Evolutionary conservation across 768 basidiomycete species (phyloP), one percentile per base, ranked within the genome.

Genomic region (Boletus sp.): DNA sequence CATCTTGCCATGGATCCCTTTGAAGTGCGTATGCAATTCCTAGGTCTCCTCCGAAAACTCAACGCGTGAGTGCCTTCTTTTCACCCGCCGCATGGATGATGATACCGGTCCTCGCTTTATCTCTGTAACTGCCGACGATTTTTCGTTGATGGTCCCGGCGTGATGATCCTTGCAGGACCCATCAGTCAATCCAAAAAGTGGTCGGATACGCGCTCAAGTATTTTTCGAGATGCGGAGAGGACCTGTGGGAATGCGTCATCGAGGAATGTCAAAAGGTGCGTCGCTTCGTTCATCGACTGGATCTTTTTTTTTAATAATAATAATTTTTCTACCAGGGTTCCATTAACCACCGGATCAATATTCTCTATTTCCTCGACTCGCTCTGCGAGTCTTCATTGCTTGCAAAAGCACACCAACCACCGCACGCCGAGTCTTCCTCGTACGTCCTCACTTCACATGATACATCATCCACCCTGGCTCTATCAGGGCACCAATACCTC

Each of bases 271-370:
- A 89, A 68, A 95, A 93, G 80, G 93, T 88, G 53, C 4, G 23
- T 23, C n/a, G n/a, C n/a, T 23, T 23, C 23, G 29, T 34, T 43
- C 34, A 5, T 38, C 43, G 45, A 34, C 19, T 25, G 19, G 23
- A 14, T 2, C 10, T 23, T 23, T 23, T 23, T 23, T 23, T 23
- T 23, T 2, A 23, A 23, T n/a, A n/a, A n/a, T n/a, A n/a, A n/a
- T 23, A 2, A 23, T 4, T 7, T 34, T 7, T 25, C 34, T 35
- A 13, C 25, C 33, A 90, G 90, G 92, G 89, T 47, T 85, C 88
- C 0, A 83, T 96, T 19, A 95, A 97, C 69, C 83, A 88, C 30
- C 79, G 92, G n/a, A 95, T 98, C 62, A 97, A 97, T 70, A 87
- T 96, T 55, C 75, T 97, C 0, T 93, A 96, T 69, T 85, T 95